Conservation (phyloP, 371 early-diverging fungal genomes). For the Chytridium lagenaria region DNA sequence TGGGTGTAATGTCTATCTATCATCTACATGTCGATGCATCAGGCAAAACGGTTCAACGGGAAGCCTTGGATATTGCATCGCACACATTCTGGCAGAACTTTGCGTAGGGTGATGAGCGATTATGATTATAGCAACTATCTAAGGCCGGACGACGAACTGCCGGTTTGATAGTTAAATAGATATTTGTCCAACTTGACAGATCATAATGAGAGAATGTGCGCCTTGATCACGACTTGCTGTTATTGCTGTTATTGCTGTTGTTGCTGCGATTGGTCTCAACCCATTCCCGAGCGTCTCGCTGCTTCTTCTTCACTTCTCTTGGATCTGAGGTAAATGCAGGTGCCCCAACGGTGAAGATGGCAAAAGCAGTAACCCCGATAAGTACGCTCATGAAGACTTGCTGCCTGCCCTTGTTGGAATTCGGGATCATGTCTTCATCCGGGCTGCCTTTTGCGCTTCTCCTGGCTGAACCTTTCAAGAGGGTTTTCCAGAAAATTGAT, state of each 20-base stretch:
- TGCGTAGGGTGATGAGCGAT: not conserved
- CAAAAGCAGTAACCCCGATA: slow-evolving; percentile 35
- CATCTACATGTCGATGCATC: slow-evolving; percentile 1
- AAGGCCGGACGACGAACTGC: no score
- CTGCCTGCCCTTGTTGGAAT: slow-evolving; percentile 30
- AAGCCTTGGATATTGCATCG: not conserved
- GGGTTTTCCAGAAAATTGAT: slow-evolving; percentile 3
- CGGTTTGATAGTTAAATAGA: not conserved
- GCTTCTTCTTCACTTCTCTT: not conserved
- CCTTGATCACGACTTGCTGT: not conserved
- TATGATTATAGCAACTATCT: no score
- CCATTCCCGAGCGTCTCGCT: not conserved
- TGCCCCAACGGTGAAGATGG: slow-evolving; percentile 42
- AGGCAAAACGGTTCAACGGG: not conserved
- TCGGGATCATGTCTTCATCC: not conserved
- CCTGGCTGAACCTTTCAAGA: no score
- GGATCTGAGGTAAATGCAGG: slow-evolving; percentile 28
- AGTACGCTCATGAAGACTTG: slow-evolving; percentile 34
- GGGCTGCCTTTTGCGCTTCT: no score
- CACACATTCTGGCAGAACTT: not conserved
- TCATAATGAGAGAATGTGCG: no score
- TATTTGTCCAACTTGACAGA: not conserved
- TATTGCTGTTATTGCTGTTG: no score
- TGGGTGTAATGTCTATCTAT: slow-evolving; percentile 54
- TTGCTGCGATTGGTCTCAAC: not conserved